Conservation (phyloP, 140 eudicot species). For the Flaveria floridana region DNA sequence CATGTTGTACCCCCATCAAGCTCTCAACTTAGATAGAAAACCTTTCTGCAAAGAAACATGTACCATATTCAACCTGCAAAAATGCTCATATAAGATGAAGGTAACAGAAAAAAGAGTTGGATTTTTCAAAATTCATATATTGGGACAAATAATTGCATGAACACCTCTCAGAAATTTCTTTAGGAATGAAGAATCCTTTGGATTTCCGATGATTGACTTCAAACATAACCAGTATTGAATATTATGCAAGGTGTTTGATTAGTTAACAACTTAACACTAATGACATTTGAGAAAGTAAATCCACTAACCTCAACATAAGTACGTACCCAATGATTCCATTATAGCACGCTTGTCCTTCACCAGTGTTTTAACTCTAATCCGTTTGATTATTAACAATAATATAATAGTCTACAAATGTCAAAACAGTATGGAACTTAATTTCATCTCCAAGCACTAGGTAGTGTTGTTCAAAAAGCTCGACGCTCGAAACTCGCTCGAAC, state of each 20-base stretch:
- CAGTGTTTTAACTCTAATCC: conserved; percentile 79
- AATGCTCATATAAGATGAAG: conserved; percentile 25
- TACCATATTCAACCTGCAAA: conserved; percentile 18
- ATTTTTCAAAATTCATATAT: conserved; percentile 38
- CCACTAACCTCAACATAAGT: conserved; percentile 82
- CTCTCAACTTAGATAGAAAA: conserved; percentile 50
- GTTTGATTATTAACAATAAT: conserved; percentile 54
- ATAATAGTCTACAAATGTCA: conserved; percentile 45
- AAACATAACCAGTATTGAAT: conserved; percentile 27
- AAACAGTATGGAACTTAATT: not conserved
- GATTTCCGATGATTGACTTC: conserved; percentile 70
- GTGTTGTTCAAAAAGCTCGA: too few species aligned
- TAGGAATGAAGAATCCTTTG: conserved; percentile 51
- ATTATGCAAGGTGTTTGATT: not conserved
- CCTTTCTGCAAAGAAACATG: conserved; percentile 65
- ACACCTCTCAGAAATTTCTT: conserved; percentile 80
- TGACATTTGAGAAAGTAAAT: conserved; percentile 1
- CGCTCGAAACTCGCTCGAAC: too few species aligned
- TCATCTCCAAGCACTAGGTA: not conserved
- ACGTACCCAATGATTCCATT: conserved; percentile 86
- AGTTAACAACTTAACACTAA: not conserved
- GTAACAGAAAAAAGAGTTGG: conserved; percentile 4
- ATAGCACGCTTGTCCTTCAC: conserved; percentile 90
- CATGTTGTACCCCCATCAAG: conserved; percentile 49
- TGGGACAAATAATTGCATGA: conserved; percentile 78